Base-by-base conservation (phyloP, 148 eudicot genomes). In the Chenopodium formosanum region DNA sequence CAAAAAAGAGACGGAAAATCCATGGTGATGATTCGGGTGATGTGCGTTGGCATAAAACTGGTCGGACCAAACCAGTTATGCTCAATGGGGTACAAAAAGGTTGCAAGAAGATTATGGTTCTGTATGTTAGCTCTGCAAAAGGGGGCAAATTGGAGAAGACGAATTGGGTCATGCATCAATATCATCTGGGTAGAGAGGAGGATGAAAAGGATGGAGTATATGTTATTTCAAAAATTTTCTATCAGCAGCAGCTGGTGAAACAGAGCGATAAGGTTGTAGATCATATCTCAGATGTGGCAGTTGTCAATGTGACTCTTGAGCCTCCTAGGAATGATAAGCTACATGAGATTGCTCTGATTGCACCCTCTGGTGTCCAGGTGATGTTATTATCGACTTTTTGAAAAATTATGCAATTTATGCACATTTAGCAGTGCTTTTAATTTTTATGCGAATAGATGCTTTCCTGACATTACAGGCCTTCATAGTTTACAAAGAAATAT, bases 1-100 rank as follows among this genome's bases (percentile, higher is more conserved):
- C 95, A 17, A 77, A 97, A 34, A 96, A 96, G 89, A 95, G 98
- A 46, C 84, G 99, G 46, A 96, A 92, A 88, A 89, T 96, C 73
- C 92, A 92, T 20, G 94, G 90, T 46, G 93, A 89, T 81, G 88
- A 89, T 79, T 70, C 50, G 9, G 95, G 97, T 29, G 97, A 94
- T 88, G 92, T 88, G 77, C 97, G 99, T 77, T 96, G 99, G 99
- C 99, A 96, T 67, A 96, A 96, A 81, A 96, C 98, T 9, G 99
- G 99, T 9, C 87, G 93, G 70, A 96, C 99, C 66, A 94, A 91
- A 83, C 93, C 98, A n/a, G 95, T 95, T 71, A 17, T 87, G 13
- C 76, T 88, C 73, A 91, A 92, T 56, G 95, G 94, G 47, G 85
- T 85, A 16, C 98, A 96, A 75, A 83, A 76, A 50, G 99, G 99